phyloP scores from a whole-genome alignment of 1,284 basidiomycete species.

The Papiliotrema terrestris region DNA sequence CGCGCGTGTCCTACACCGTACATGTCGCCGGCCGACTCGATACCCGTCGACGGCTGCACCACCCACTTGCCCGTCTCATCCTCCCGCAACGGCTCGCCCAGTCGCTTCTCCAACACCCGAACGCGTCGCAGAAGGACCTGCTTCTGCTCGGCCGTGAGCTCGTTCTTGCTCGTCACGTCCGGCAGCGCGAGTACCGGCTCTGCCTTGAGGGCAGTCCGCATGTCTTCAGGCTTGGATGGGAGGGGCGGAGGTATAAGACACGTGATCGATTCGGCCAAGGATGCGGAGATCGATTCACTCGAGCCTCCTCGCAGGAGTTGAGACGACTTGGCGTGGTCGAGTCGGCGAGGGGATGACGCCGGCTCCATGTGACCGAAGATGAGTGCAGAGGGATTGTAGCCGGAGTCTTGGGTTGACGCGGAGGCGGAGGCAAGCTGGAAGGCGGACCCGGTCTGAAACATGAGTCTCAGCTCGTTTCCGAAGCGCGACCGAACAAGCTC shows the following conservation, averaged over 20 bases:
- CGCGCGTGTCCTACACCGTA: no score
- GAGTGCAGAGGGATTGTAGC: slow-evolving; percentile 3
- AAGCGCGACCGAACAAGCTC: no score
- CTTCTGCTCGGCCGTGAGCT: slow-evolving; percentile 63
- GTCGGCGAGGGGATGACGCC: no score
- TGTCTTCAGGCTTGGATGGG: not conserved
- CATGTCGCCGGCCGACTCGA: not conserved
- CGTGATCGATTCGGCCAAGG: no score
- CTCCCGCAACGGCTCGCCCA: slow-evolving; percentile 54
- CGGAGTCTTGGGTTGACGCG: no score
- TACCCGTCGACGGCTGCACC: slow-evolving; percentile 20
- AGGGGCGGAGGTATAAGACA: no score
- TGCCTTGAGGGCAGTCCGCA: not conserved
- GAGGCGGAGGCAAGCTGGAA: no score
- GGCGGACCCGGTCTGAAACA: not conserved
- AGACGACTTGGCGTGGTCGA: no score
- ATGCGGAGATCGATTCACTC: no score
- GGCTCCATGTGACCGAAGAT: not conserved
- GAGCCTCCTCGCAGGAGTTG: no score
- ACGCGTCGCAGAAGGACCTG: slow-evolving; percentile 67
- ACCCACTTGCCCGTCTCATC: slow-evolving; percentile 25
- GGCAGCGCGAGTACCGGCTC: not conserved
- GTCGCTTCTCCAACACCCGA: slow-evolving; percentile 70
- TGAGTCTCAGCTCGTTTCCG: not conserved
- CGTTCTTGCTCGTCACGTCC: slow-evolving; percentile 48